These are phyloP conservation scores for Bacterosira constricta DNA, from an alignment of 108 stramenopile species.

Conservation along the genomic window DNA sequence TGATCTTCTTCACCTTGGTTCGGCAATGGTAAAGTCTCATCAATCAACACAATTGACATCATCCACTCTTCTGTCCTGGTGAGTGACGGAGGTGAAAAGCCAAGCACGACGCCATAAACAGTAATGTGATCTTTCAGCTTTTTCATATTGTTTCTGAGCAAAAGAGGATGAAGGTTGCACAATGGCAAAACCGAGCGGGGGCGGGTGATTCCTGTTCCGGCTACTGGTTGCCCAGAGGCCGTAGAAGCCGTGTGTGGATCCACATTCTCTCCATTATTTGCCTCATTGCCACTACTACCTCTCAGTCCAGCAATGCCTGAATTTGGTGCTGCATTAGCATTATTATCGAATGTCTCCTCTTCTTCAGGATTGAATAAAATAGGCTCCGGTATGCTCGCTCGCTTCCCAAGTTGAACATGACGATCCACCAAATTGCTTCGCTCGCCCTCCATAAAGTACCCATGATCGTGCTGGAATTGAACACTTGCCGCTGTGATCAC, in stretches of 20 bases:
- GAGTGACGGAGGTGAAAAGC: constrained; percentile 55
- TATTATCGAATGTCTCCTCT: not conserved
- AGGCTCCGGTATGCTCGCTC: not conserved
- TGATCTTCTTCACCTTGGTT: constrained; percentile 1
- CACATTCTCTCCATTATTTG: not conserved
- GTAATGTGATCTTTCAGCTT: constrained; percentile 37
- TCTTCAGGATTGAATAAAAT: constrained; percentile 4
- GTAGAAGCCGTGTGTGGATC: too few relatives aligned
- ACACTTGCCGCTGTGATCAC: not conserved
- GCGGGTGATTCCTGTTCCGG: not conserved
- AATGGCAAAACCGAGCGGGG: constrained; percentile 9
- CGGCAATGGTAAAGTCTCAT: constrained; percentile 55
- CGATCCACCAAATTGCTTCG: not conserved
- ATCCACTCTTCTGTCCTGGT: constrained; percentile 72
- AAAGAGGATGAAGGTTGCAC: constrained; percentile 4
- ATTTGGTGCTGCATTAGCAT: not conserved
- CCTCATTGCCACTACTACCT: not conserved
- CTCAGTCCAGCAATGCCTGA: not conserved
- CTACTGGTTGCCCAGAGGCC: constrained; percentile 3
- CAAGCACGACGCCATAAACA: constrained; percentile 63
- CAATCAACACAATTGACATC: constrained; percentile 65
- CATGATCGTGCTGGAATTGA: not conserved
- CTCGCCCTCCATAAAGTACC: constrained; percentile 13
- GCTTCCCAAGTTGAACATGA: not conserved
- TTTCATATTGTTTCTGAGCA: constrained; percentile 20